Evolutionary conservation across 2,329 filamentous ascomycete species (phyloP).

Genomic region (Cercospora brassicicola): DNA sequence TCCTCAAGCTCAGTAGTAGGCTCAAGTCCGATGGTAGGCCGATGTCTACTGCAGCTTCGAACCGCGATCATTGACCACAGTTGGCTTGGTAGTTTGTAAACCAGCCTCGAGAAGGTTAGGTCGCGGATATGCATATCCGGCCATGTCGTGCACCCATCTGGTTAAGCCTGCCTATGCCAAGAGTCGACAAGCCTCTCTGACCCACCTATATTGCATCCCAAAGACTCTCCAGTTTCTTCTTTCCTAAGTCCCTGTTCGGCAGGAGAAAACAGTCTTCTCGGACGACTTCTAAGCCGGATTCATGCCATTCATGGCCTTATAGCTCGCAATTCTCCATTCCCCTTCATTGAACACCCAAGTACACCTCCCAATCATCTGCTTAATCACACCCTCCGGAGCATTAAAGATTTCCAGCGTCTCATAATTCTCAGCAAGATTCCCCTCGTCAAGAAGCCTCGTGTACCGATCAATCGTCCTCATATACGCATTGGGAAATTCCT

Average conservation of each 20-base stretch:
- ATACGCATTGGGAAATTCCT: neutral
- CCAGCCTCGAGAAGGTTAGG: neutral
- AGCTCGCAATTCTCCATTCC: neutral
- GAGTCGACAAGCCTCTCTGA: neutral
- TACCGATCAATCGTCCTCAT: neutral
- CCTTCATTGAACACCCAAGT: neutral
- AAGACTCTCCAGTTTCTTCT: neutral
- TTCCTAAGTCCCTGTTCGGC: neutral
- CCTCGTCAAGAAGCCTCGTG: neutral
- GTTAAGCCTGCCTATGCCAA: neutral
- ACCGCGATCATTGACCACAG: neutral
- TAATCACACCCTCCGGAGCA: neutral
- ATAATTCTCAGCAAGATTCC: neutral
- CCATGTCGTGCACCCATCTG: neutral
- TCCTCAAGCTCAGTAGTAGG: neutral
- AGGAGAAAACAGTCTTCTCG: neutral
- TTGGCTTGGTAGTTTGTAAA: neutral
- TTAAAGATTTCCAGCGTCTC: neutral
- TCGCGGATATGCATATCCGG: neutral
- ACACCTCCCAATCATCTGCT: neutral
- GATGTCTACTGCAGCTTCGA: neutral
- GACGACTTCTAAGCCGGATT: neutral
- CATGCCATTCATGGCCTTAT: constrained; percentile 1
- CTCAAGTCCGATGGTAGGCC: neutral
- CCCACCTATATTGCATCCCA: neutral